Conservation (phyloP, 495 filamentous ascomycete genomes). For the Cercophora scortea region DNA sequence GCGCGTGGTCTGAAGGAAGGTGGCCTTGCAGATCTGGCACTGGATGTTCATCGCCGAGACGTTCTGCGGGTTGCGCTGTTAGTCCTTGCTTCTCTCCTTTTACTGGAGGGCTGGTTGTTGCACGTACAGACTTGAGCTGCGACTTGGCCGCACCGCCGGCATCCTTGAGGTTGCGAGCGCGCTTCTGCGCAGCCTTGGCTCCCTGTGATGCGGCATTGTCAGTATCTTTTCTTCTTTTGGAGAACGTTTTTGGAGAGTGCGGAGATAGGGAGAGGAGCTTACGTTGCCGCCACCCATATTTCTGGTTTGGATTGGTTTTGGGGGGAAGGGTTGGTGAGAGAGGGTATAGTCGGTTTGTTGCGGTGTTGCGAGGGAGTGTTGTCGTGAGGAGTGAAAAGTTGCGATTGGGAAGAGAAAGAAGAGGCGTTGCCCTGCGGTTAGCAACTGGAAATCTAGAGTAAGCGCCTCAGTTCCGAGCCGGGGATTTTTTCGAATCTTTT, state of each 20-base stretch:
- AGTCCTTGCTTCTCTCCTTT: background rate
- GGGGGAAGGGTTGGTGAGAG: background rate
- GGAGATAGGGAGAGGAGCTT: slow-evolving; percentile 11
- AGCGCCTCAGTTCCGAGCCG: too few species aligned
- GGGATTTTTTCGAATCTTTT: too few species aligned
- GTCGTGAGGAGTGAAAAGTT: background rate
- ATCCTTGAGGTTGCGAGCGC: slow-evolving; percentile 46
- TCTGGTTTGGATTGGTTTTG: slow-evolving; percentile 1
- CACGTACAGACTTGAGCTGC: slow-evolving; percentile 46
- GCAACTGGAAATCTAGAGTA: too few species aligned
- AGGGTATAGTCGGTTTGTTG: background rate
- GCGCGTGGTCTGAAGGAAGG: slow-evolving; percentile 50
- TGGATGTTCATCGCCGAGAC: slow-evolving; percentile 47
- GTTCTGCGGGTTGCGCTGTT: slow-evolving; percentile 28
- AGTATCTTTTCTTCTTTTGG: background rate
- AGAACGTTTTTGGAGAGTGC: background rate
- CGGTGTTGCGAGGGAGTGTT: background rate
- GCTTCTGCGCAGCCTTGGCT: slow-evolving; percentile 52
- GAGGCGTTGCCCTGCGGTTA: too few species aligned
- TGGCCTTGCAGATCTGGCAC: slow-evolving; percentile 48
- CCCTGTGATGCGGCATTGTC: slow-evolving; percentile 26
- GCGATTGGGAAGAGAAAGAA: too few species aligned
- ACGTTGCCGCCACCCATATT: slow-evolving; percentile 48
- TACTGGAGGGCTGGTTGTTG: background rate
- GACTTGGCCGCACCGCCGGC: slow-evolving; percentile 37